Conservation (phyloP, 352 stramenopile species). For the Pythium phragmiticola region DNA sequence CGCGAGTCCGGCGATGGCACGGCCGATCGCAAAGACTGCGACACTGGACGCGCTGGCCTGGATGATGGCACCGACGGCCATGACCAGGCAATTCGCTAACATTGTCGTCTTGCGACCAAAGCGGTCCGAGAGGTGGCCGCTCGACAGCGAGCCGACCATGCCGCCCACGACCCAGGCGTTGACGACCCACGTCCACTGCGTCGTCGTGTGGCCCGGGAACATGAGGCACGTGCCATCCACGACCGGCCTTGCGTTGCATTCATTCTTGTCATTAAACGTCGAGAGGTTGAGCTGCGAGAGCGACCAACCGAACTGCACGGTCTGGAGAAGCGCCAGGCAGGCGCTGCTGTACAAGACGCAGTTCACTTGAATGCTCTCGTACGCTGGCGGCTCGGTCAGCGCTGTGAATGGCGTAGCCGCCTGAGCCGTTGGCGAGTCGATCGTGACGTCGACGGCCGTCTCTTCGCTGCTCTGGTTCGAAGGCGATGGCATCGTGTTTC, state of each 20-base stretch:
- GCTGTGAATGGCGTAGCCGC: not conserved
- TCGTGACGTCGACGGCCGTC: not conserved
- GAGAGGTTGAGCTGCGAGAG: constrained; percentile 67
- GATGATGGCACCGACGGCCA: constrained; percentile 38
- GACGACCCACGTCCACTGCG: constrained; percentile 52
- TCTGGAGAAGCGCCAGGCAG: constrained; percentile 42
- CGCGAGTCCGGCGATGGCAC: constrained; percentile 46
- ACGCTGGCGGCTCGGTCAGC: constrained; percentile 3
- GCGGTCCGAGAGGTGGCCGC: constrained; percentile 35
- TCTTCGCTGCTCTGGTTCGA: not conserved
- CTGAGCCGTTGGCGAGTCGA: not conserved
- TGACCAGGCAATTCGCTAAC: constrained; percentile 27
- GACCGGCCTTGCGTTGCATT: constrained; percentile 40
- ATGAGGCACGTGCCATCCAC: constrained; percentile 32
- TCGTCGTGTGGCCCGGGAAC: constrained; percentile 48
- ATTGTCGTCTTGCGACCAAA: constrained; percentile 47
- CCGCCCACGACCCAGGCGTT: constrained; percentile 65
- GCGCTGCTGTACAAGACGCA: constrained; percentile 34
- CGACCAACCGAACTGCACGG: constrained; percentile 58
- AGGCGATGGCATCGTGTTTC: not conserved
- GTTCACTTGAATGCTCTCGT: constrained; percentile 17
- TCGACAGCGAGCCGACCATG: constrained; percentile 46
- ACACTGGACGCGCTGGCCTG: constrained; percentile 34
- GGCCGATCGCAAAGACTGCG: constrained; percentile 34
- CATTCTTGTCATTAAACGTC: constrained; percentile 48